Percentiles rank a stretch among this genome's conserved stretches.
phyloP scores from a whole-genome alignment of 2,329 filamentous ascomycete species.

The Claviceps sp. region DNA sequence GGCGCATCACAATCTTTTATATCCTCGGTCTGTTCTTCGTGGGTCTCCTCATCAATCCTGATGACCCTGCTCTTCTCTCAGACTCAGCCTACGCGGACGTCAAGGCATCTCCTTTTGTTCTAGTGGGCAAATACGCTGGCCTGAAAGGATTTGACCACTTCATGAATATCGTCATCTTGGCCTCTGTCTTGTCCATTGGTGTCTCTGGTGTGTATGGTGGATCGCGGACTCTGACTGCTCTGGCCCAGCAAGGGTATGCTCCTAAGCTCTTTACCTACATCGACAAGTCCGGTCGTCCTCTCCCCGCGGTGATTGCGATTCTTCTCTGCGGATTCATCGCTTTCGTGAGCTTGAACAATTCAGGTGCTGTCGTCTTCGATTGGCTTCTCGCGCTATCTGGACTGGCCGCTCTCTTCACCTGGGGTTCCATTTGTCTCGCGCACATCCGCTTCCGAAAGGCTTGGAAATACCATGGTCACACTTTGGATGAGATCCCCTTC shows the following conservation, averaged over 20 bases:
- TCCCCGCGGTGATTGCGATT: conserved; percentile 32
- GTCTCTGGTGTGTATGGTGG: conserved; percentile 47
- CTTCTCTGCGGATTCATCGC: conserved; percentile 37
- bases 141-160: conserved; percentile 40
- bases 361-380: conserved; percentile 39
- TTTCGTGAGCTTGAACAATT: conserved; percentile 28
- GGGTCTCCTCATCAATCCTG: conserved; percentile 33
- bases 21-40: conserved; percentile 38
- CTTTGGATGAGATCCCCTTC: conserved; percentile 55
- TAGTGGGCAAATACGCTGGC: conserved; percentile 40
- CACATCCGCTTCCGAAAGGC: conserved; percentile 52
- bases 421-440: conserved; percentile 48
- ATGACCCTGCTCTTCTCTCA: conserved; percentile 32
- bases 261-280: conserved; percentile 43
- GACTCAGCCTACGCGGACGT: conserved; percentile 27
- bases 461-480: conserved; percentile 45
- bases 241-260: conserved; percentile 45
- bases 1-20: conserved; percentile 44
- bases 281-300: conserved; percentile 42
- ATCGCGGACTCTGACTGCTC: conserved; percentile 43
- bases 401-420: conserved; percentile 48
- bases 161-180: conserved; percentile 46
- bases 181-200: conserved; percentile 45
- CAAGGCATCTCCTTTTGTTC: conserved; percentile 40
- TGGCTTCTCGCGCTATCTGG: conserved; percentile 51